Evolutionary conservation across 2,329 filamentous ascomycete species (phyloP).

Genomic region (Orbilia oligospora): DNA sequence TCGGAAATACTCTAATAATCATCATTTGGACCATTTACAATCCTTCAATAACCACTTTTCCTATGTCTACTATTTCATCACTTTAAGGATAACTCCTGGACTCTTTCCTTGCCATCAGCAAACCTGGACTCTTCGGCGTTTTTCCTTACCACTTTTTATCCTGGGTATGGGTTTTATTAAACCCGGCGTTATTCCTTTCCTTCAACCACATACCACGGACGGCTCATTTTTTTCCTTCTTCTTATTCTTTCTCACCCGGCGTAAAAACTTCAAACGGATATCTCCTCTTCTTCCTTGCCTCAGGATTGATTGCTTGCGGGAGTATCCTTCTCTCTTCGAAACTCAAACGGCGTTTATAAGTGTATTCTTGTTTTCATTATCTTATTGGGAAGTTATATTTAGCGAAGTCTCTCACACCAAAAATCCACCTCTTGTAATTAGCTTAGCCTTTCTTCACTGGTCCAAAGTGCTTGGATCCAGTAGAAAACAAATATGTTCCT

Average conservation of each 20-base stretch:
- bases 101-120: slow-evolving; percentile 33
- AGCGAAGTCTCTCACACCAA: slow-evolving; percentile 48
- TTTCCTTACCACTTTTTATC: slow-evolving; percentile 26
- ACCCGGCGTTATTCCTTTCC: slow-evolving; percentile 58
- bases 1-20: slow-evolving; percentile 51
- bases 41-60: slow-evolving; percentile 52
- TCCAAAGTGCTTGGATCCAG: slow-evolving; percentile 60
- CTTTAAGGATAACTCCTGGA: slow-evolving; percentile 38
- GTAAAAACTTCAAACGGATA: slow-evolving; percentile 56
- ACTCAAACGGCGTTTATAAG: slow-evolving; percentile 47
- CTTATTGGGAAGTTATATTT: slow-evolving; percentile 59
- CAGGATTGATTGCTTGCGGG: slow-evolving; percentile 37
- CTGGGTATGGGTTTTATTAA: slow-evolving; percentile 56
- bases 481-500: slow-evolving; percentile 44
- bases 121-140: slow-evolving; percentile 40
- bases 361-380: slow-evolving; percentile 45
- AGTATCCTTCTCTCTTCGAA: slow-evolving; percentile 25
- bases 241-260: slow-evolving; percentile 28
- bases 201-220: slow-evolving; percentile 59
- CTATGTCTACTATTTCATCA: slow-evolving; percentile 48
- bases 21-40: slow-evolving; percentile 50
- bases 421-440: slow-evolving; percentile 60
- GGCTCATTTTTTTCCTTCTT: slow-evolving; percentile 39
- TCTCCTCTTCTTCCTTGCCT: slow-evolving; percentile 41
- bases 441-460: slow-evolving; percentile 49